Percentiles rank a stretch among this genome's conserved stretches.
phyloP scores from a whole-genome alignment of 2,329 filamentous ascomycete species.

The Clonostachys byssicola region DNA sequence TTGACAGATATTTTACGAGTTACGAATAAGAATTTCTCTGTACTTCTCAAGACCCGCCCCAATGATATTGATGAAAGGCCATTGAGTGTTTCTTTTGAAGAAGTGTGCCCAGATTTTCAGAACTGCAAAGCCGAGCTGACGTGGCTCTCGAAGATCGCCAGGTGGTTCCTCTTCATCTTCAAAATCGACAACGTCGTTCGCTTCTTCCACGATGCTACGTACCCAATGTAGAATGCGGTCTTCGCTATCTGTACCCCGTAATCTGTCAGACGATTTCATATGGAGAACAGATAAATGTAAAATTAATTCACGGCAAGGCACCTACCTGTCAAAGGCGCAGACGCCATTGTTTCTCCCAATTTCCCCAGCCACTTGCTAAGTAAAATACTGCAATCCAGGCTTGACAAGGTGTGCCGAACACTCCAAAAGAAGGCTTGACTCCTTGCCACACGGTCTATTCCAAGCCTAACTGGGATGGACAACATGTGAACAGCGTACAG shows the following conservation, averaged over 20 bases:
- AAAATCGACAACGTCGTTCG: slow-evolving; percentile 29
- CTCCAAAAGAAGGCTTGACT: slow-evolving; percentile 55
- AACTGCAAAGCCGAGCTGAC: slow-evolving; percentile 28
- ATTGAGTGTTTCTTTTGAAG: slow-evolving; percentile 41
- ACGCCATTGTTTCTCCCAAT: slow-evolving; percentile 10
- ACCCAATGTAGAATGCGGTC: slow-evolving; percentile 41
- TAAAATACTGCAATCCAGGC: slow-evolving; percentile 49
- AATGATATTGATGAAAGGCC: slow-evolving; percentile 41
- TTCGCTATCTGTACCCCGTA: slow-evolving; percentile 24
- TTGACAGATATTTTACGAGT: too few species aligned
- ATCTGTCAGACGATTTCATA: neutral
- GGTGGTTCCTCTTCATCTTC: slow-evolving; percentile 22
- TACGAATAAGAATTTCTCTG: slow-evolving; percentile 12
- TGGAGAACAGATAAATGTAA: neutral
- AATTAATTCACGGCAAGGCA: neutral
- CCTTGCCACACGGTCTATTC: slow-evolving; percentile 47
- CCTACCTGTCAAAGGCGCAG: slow-evolving; percentile 18
- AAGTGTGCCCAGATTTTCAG: slow-evolving; percentile 40
- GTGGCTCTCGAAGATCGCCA: slow-evolving; percentile 13
- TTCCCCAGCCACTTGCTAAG: slow-evolving; percentile 43
- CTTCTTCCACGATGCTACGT: slow-evolving; percentile 37
- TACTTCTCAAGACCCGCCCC: slow-evolving; percentile 32
- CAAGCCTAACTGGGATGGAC: slow-evolving; percentile 49
- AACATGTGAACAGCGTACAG: slow-evolving; percentile 50
- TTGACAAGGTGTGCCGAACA: slow-evolving; percentile 49